Base-by-base conservation (phyloP, 2,329 filamentous ascomycete genomes). In the Sporothrix variecibatus region DNA sequence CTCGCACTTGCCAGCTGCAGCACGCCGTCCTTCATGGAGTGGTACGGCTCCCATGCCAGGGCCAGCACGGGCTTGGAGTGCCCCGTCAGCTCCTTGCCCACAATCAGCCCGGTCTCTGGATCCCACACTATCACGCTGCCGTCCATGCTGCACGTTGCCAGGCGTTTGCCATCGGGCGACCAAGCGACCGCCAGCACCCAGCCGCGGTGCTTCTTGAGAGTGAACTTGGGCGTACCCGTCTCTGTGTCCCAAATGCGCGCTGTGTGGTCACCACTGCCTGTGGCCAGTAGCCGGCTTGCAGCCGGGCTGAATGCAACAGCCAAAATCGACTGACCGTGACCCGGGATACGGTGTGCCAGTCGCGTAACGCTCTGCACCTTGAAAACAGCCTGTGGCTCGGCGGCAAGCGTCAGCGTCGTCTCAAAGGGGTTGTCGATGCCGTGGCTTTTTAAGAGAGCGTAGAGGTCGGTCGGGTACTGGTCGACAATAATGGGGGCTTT, bases 161-260 rank as follows among this genome's bases (percentile, higher is more conserved):
- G 88, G 62, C 92, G 88, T 38, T 87, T 87, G 12, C 92, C 94
- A 80, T 98, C 94, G 0, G 95, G 94, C 17, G 93, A 94, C 90
- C 94, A 98, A 72, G 91, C 90, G 3, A 97, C 94, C 1, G 91
- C 93, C 73, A 98, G 83, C 3, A 98, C 94, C 95, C 95, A 98
- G 75, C 92, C 92, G 1, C 92, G 91, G 82, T 98, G 96, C 0
- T 94, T 94, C 78, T 94, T 92, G 68, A 98, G 84, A 0, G 94
- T 98, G 82, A 93, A 89, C 75, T 94, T 89, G 0, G 95, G 94
- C 12, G 94, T 98, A 67, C 95, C 95, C 0, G 94, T 98, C 79
- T 98, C 94, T 68, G 94, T 95, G 79, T 99, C 95, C 94, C 94
- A 98, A 84, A 98, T 92, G 73, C 95, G 87, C 0, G 95, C 95